phyloP scores from a whole-genome alignment of 2,329 filamentous ascomycete species.

The Ascochyta clinopodiicola region DNA sequence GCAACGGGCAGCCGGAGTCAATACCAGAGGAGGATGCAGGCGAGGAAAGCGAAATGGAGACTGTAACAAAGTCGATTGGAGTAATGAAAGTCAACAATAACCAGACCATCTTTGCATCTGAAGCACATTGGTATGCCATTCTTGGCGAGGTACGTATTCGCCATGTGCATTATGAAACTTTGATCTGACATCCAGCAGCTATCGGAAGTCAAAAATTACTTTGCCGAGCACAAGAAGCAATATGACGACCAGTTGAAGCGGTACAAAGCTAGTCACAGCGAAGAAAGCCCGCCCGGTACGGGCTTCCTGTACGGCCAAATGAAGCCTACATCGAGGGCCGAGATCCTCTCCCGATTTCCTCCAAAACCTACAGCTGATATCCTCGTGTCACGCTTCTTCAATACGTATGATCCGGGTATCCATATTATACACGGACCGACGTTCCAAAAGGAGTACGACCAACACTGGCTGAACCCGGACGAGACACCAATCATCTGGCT shows the following conservation, averaged over 20 bases:
- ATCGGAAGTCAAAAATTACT: conserved; percentile 92
- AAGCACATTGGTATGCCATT: conserved; percentile 61
- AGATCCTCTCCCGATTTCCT: conserved; percentile 81
- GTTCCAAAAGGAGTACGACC: conserved; percentile 73
- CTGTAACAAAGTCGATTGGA: conserved; percentile 58
- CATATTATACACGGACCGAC: conserved; percentile 71
- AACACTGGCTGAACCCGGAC: conserved; percentile 74
- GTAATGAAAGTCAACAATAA: conserved; percentile 62
- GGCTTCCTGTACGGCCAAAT: conserved; percentile 79
- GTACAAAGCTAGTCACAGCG: conserved; percentile 70
- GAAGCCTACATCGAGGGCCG: conserved; percentile 72
- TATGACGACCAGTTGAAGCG: conserved; percentile 81
- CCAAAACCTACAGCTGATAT: conserved; percentile 82
- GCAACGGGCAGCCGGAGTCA: conserved; percentile 61
- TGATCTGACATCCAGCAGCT: conserved; percentile 60
- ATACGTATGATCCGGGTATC: conserved; percentile 72
- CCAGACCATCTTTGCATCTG: conserved; percentile 56
- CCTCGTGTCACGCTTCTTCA: conserved; percentile 88
- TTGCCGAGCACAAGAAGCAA: conserved; percentile 84
- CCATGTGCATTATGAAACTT: not conserved
- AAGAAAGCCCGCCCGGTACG: conserved; percentile 66
- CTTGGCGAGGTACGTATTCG: conserved; percentile 53
- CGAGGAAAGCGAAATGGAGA: conserved; percentile 68
- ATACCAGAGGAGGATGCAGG: conserved; percentile 59
- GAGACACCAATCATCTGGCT: conserved; percentile 80